Evolutionary conservation across 768 basidiomycete species (phyloP).

Genomic region (Cystofilobasidium macerans): DNA sequence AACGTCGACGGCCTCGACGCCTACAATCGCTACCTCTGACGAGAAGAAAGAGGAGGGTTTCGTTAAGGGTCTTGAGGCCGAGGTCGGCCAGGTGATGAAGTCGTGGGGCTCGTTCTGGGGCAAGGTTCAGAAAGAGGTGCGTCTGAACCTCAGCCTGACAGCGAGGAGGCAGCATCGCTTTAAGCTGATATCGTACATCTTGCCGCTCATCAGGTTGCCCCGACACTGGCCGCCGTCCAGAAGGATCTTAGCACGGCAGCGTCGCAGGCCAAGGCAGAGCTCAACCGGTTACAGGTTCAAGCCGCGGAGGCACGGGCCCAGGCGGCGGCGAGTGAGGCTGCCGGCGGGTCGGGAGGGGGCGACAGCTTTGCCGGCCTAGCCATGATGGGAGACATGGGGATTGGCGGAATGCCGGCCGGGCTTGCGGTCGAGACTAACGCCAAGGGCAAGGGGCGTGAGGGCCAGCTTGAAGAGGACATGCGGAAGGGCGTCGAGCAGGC

Average conservation of each 20-base stretch:
- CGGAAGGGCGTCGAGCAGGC: constrained; percentile 3
- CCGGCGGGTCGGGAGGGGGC: background rate
- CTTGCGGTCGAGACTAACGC: background rate
- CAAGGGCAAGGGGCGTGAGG: constrained; percentile 36
- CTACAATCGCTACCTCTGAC: background rate
- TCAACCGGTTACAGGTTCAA: constrained; percentile 23
- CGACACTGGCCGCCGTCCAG: constrained; percentile 20
- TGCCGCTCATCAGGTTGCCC: constrained; percentile 20
- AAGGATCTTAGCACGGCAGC: constrained; percentile 21
- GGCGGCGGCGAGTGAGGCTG: background rate
- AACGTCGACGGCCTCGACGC: background rate
- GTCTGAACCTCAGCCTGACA: background rate
- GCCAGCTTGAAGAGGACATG: constrained; percentile 4
- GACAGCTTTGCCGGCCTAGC: constrained; percentile 4
- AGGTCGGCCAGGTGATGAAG: constrained; percentile 21
- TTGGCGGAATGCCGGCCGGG: background rate
- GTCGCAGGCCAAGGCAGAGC: constrained; percentile 21
- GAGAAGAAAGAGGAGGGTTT: constrained; percentile 14
- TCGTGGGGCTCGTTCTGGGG: constrained; percentile 24
- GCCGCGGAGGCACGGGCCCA: constrained; percentile 20
- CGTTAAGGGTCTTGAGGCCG: constrained; percentile 15
- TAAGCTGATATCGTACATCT: too few relatives aligned
- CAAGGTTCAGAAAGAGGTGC: constrained; percentile 20
- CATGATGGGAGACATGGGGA: constrained; percentile 13
- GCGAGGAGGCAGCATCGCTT: too few relatives aligned